A percentile compares a stretch with the other conserved stretches of the same genome.
Evolutionary conservation across 2,329 filamentous ascomycete genomes (phyloP).

Genomic region (Pestalotiopsis sp.): DNA sequence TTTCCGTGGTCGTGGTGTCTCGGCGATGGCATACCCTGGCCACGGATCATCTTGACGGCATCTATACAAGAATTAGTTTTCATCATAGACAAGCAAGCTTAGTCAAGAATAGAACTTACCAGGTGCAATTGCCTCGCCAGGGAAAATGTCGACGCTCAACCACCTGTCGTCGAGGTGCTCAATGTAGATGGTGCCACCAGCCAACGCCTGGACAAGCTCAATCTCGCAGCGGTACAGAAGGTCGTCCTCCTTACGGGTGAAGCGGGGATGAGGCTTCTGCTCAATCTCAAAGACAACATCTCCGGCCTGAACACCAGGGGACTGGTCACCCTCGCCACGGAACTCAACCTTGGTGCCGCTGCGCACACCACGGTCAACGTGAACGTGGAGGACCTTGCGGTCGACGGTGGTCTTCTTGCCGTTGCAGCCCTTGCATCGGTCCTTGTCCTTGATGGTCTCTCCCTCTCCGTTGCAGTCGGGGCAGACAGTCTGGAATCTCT

Average conservation of each 20-base stretch:
- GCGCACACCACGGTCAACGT: conserved; percentile 92
- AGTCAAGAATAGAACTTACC: conserved; percentile 56
- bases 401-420: conserved; percentile 99
- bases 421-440: conserved; percentile 93
- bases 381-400: conserved; percentile 96
- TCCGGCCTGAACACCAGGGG: conserved; percentile 87
- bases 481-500: conserved; percentile 99
- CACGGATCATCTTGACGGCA: conserved; percentile 88
- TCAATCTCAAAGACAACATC: conserved; percentile 99
- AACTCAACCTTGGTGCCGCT: conserved; percentile 97
- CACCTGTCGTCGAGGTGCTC: conserved; percentile 98
- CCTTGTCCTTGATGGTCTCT: conserved; percentile 94
- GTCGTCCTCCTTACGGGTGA: conserved; percentile 95
- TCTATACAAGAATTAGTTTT: conserved; percentile 50
- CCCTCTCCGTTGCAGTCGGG: conserved; percentile 97
- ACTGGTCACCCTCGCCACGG: conserved; percentile 93
- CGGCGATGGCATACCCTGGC: conserved; percentile 96
- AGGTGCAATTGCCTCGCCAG: conserved; percentile 91
- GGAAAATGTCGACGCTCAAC: conserved; percentile 89
- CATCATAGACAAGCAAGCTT: not conserved
- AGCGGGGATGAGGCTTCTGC: conserved; percentile 95
- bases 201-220: conserved; percentile 91
- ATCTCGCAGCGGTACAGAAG: conserved; percentile 94
- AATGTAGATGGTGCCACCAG: conserved; percentile 85
- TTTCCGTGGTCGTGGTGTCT: conserved; percentile 95